Base-by-base conservation (phyloP, 1,284 basidiomycete genomes). In the Xanthoconium separans region DNA sequence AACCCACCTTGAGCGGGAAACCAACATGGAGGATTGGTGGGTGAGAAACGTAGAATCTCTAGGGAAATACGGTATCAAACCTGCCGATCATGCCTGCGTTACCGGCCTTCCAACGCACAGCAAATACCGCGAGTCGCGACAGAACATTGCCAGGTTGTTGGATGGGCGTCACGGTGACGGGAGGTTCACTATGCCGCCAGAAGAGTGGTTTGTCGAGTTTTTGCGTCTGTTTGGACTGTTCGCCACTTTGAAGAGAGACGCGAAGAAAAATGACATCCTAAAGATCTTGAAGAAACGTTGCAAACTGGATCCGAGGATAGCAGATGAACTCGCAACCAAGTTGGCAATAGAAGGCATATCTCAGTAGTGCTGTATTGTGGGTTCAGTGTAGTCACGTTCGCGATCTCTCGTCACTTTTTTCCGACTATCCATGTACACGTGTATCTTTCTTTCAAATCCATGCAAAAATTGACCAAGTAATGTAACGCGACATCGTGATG, bases 1-100 rank as follows among this genome's bases (percentile, higher is more conserved):
- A 27, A 77, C 75, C 2, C 65, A 75, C 6, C 64, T 75, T 3
- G 76, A 77, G 52, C 52, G 64, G 9, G 73, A 77, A 30, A 12
- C 27, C 1, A 13, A 47, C 13, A 69, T 69, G 67, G 69, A 72
- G 27, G 11, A 41, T 12, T 69, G 70, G 67, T 72, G 70, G 67
- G 44, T 34, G 6, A 60, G 66, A 42, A 71, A 72, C 8, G n/a
- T 24, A 33, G 54, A 44, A 0, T 51, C 48, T 43, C 46, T 69
- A 7, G 59, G 63, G 8, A 66, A 51, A 33, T 60, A 63, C 10
- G 65, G 68, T 31, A 62, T 69, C 57, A 64, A 58, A 20, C 54
- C 53, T 29, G 58, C 58, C 0, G 61, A 50, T 15, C 70, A 69
- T 42, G 67, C 67, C 27, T 69, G 67, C 50, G 65, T 72, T 22